phyloP scores from a whole-genome alignment of 352 stramenopile genomes.

The Aphanomyces cochlioides region DNA sequence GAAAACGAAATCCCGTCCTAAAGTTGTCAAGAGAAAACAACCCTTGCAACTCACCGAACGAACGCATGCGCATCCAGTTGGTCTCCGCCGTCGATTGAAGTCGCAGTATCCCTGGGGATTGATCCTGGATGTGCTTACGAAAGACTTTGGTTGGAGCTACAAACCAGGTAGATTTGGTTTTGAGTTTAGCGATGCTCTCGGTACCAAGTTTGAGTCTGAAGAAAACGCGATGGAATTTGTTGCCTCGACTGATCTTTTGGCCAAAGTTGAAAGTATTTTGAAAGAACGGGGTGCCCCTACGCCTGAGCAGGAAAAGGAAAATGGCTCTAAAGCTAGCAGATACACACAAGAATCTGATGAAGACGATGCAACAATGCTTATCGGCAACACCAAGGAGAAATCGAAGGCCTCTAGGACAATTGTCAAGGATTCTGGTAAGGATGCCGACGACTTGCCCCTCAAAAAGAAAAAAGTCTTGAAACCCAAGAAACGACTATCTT shows the following conservation, averaged over 20 bases:
- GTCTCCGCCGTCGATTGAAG: background rate
- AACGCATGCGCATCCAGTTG: background rate
- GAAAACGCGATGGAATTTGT: conserved; percentile 23
- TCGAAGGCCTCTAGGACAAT: background rate
- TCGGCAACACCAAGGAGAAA: background rate
- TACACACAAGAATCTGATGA: background rate
- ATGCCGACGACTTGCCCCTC: background rate
- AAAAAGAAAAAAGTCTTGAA: conserved; percentile 12
- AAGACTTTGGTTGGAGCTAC: conserved; percentile 13
- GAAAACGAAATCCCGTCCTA: background rate
- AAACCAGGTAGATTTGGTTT: conserved; percentile 10
- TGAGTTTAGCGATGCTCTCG: background rate
- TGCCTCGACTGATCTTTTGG: background rate
- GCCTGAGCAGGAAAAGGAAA: conserved; percentile 17
- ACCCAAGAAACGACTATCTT: conserved; percentile 26
- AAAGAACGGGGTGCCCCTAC: conserved; percentile 5
- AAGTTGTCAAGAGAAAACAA: conserved; percentile 15
- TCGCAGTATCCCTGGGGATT: conserved; percentile 16
- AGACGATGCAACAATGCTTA: background rate
- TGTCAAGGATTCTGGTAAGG: background rate
- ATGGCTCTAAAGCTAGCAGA: background rate
- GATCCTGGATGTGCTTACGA: conserved; percentile 7
- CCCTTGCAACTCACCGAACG: background rate
- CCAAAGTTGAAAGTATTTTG: background rate
- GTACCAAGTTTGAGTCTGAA: conserved; percentile 11